These are phyloP conservation scores for Cordyceps cateniannulata DNA, from an alignment of 2,329 filamentous ascomycete genomes.

Conservation along the genomic window DNA sequence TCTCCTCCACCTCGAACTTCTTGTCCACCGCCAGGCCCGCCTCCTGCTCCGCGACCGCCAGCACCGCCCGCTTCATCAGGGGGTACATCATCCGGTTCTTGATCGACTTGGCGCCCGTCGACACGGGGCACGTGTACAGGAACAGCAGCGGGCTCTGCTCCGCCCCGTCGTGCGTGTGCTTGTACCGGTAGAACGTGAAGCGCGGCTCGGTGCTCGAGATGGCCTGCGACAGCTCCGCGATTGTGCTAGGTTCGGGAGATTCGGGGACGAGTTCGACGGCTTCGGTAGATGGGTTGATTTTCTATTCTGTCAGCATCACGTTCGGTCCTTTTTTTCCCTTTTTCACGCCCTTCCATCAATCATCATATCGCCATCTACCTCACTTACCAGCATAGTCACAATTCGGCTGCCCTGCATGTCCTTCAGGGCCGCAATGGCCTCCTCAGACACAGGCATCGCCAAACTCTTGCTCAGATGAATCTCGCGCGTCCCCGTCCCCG, in stretches of 20 bases:
- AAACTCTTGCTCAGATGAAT: constrained; percentile 53
- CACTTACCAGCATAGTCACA: constrained; percentile 60
- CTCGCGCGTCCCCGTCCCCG: constrained; percentile 55
- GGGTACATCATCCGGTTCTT: constrained; percentile 85
- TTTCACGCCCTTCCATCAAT: neutral
- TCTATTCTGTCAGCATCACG: constrained; percentile 33
- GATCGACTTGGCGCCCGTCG: constrained; percentile 59
- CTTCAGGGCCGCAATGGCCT: constrained; percentile 58
- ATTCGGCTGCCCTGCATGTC: constrained; percentile 47
- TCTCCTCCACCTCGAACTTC: constrained; percentile 62
- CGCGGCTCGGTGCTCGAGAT: constrained; percentile 66
- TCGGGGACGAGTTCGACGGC: constrained; percentile 57
- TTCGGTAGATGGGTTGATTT: constrained; percentile 66
- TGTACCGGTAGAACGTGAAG: constrained; percentile 71
- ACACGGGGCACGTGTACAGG: constrained; percentile 72
- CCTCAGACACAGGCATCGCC: constrained; percentile 53
- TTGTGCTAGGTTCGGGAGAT: constrained; percentile 45
- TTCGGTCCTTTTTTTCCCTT: too few species aligned
- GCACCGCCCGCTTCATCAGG: constrained; percentile 59
- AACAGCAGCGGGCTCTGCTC: constrained; percentile 61
- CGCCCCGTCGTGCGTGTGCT: constrained; percentile 46
- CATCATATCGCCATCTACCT: neutral
- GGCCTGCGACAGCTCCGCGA: constrained; percentile 48
- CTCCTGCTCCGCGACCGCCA: constrained; percentile 58
- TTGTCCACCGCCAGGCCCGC: constrained; percentile 62